These are phyloP conservation scores for Cunninghamia lanceolata DNA, from an alignment of 75 land plant genomes.

Conservation along the genomic window DNA sequence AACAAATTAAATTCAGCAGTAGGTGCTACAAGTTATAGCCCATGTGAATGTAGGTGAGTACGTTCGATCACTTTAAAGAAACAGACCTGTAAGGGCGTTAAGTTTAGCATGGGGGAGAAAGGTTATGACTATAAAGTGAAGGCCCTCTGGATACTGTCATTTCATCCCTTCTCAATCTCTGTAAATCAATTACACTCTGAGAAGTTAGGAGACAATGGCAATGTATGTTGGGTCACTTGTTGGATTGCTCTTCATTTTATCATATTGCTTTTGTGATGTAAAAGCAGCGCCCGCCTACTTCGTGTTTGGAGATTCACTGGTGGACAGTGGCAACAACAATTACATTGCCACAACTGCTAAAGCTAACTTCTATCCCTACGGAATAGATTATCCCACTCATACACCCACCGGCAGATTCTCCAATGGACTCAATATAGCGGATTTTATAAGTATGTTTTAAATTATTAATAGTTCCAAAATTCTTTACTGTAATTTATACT, in stretches of 20 bases:
- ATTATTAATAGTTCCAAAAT: not conserved
- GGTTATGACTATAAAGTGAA: too few species aligned
- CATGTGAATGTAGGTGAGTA: too few species aligned
- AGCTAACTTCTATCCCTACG: conserved; percentile 18
- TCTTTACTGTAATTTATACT: not conserved
- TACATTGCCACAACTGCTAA: not conserved
- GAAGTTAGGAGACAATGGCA: not conserved
- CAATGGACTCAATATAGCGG: conserved; percentile 12
- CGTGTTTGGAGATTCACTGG: conserved; percentile 25
- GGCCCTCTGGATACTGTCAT: too few species aligned
- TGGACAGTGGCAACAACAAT: conserved; percentile 26
- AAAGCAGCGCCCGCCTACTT: conserved; percentile 4
- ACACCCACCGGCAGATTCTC: conserved; percentile 19
- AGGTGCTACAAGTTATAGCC: too few species aligned
- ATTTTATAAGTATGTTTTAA: conserved; percentile 3
- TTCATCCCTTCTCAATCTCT: too few species aligned
- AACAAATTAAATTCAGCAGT: too few species aligned
- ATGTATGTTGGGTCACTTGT: not conserved
- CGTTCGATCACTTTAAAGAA: too few species aligned
- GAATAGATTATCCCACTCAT: conserved; percentile 8
- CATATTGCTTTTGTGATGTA: not conserved
- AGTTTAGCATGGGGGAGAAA: too few species aligned
- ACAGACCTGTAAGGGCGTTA: too few species aligned
- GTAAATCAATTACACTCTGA: too few species aligned
- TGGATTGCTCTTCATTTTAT: not conserved